Evolutionary conservation across 2,329 filamentous ascomycete genomes (phyloP), one percentile per base, ranked within the genome.

Genomic region (Claviceps fusiformis): DNA sequence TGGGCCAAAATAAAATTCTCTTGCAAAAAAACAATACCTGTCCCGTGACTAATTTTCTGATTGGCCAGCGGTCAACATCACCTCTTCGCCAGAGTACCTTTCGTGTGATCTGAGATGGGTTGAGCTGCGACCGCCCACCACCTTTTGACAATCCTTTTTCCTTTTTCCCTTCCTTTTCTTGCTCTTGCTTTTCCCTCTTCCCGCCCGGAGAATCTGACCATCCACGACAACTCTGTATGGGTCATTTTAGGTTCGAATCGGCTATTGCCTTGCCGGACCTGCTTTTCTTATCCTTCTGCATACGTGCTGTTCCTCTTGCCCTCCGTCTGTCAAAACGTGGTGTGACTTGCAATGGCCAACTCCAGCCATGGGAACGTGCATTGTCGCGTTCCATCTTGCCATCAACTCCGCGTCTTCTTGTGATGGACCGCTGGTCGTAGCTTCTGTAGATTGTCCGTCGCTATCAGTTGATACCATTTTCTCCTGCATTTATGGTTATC

Each of bases 1-100:
- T 31, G 62, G 60, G 54, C 56, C 58, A 55, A 63, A 55, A 58
- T 60, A 63, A 66, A 68, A 67, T 65, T 64, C 63, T 64, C 63
- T 62, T 57, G 62, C 62, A 62, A 61, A 59, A 67, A 65, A 69
- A 67, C 63, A 66, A 67, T 65, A 62, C 61, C 61, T 64, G 61
- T 60, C 58, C 57, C 61, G 63, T 63, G 66, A 63, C 63, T 66
- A 65, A 62, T 68, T 70, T 71, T 70, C 62, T 71, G 67, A 71
- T 71, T 71, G 69, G 69, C 60, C 64, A 53, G 61, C 55, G 50
- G 39, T 60, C 63, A 61, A 64, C 66, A 63, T 66, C 66, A 67
- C 63, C 62, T 67, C 60, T 61, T 61, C 60, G 62, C 64, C 67
- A 61, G 62, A 63, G 65, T 65, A 66, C 63, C 62, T 54, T 63